phyloP scores from a whole-genome alignment of 1,284 basidiomycete genomes.

The Erythrobasidium hasegawianum region DNA sequence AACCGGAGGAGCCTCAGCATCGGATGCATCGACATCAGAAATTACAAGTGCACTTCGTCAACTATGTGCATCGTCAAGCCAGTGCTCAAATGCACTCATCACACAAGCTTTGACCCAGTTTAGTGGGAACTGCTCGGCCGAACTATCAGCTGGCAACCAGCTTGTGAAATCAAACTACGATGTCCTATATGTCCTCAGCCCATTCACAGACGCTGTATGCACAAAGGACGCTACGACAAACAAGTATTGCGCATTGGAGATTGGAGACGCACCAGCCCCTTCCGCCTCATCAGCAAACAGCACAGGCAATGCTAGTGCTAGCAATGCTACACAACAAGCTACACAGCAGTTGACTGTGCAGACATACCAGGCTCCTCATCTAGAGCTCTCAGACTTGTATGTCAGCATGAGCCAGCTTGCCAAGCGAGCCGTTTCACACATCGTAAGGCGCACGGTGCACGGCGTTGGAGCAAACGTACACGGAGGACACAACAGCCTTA shows the following conservation, averaged over 20 bases:
- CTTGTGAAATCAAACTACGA: slow-evolving; percentile 61
- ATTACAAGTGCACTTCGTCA: slow-evolving; percentile 58
- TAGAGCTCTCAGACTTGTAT: slow-evolving; percentile 15
- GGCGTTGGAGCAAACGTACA: slow-evolving; percentile 21
- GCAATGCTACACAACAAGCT: neutral
- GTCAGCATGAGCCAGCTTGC: slow-evolving; percentile 20
- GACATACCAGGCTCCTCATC: slow-evolving; percentile 8
- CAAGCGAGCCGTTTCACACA: slow-evolving; percentile 7
- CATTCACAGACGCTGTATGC: slow-evolving; percentile 66
- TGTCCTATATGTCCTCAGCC: slow-evolving; percentile 65
- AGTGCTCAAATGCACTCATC: slow-evolving; percentile 62
- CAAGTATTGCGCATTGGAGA: slow-evolving; percentile 59
- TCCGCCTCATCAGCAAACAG: slow-evolving; percentile 39
- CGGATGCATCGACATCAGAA: slow-evolving; percentile 1
- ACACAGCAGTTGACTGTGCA: slow-evolving; percentile 14
- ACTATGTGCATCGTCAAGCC: slow-evolving; percentile 58
- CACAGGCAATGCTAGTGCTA: too few species aligned
- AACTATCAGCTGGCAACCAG: slow-evolving; percentile 56
- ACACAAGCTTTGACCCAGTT: slow-evolving; percentile 64
- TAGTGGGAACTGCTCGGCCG: slow-evolving; percentile 62
- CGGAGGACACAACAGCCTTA: neutral
- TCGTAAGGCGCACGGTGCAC: slow-evolving; percentile 32
- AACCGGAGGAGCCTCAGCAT: slow-evolving; percentile 12
- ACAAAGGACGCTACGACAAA: slow-evolving; percentile 63
- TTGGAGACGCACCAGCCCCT: slow-evolving; percentile 46